phyloP scores from a whole-genome alignment of 352 stramenopile genomes.

The Phytophthora parvispora region DNA sequence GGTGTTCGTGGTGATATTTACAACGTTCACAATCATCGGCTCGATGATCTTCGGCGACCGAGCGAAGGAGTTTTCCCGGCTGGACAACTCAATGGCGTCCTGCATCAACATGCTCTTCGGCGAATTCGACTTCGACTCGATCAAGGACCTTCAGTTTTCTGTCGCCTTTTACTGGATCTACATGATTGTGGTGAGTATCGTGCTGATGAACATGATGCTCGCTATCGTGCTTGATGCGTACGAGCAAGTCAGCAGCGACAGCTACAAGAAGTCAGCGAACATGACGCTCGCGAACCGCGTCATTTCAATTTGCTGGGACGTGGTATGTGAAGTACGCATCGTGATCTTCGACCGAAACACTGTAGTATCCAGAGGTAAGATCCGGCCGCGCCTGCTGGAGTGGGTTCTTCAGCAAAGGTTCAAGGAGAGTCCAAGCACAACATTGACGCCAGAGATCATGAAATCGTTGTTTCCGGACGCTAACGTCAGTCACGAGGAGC shows the following conservation, averaged over 20 bases:
- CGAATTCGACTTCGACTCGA: slow-evolving; percentile 61
- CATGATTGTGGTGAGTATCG: slow-evolving; percentile 69
- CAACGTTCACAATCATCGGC: slow-evolving; percentile 60
- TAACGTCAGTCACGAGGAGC: slow-evolving; percentile 2
- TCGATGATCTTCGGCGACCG: slow-evolving; percentile 68
- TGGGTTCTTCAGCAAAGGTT: slow-evolving; percentile 6
- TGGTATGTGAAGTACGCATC: slow-evolving; percentile 16
- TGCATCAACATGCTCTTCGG: slow-evolving; percentile 80
- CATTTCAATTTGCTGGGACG: slow-evolving; percentile 26
- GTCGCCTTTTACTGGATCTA: slow-evolving; percentile 76
- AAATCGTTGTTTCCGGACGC: slow-evolving; percentile 26
- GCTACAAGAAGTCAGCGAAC: slow-evolving; percentile 34
- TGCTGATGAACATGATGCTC: slow-evolving; percentile 84
- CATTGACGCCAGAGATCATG: slow-evolving; percentile 15
- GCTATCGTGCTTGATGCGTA: slow-evolving; percentile 77
- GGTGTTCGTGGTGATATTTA: slow-evolving; percentile 66
- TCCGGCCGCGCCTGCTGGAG: slow-evolving; percentile 28
- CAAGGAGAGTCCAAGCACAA: not conserved
- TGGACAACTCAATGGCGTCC: slow-evolving; percentile 53
- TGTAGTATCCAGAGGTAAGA: slow-evolving; percentile 21
- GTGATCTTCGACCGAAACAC: not conserved
- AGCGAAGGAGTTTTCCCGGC: slow-evolving; percentile 55
- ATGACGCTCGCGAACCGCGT: slow-evolving; percentile 26
- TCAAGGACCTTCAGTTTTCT: slow-evolving; percentile 45
- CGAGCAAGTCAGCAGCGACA: slow-evolving; percentile 49